Evolutionary conservation across 345 rosid species (phyloP), one percentile per base, ranked within the genome.

Genomic region (Eucalyptus virginea): DNA sequence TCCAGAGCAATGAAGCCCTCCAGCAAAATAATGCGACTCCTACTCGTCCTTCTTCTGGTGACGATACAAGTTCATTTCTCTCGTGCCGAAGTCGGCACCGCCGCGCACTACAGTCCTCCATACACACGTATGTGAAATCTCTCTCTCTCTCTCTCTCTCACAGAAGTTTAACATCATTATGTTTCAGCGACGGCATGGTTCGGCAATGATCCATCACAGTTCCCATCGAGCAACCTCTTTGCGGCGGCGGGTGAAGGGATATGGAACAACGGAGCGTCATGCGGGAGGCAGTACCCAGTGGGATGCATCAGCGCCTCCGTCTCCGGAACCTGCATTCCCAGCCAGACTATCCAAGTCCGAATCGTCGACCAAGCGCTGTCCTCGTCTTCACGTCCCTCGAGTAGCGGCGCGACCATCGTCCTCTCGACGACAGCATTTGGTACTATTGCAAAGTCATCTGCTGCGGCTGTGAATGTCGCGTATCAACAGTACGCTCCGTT

Each of bases 211-310:
- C 45, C 24, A 4, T 80, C 95, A 5, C 91, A 91, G 65, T 94
- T 94, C 67, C 97, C 97, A 5, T 28, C 94, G 13, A 90, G 80
- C 93, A 92, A 92, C 87, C 72, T 92, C 81, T 95, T 95, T 47
- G 97, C 90, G n/a, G 95, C 95, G 8, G 96, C 94, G 3, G 93
- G 96, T 2, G 95, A 93, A 7, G 94, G 95, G 52, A 34, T 95
- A 88, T 95, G 97, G 97, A 95, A 95, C 88, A 94, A 93, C 51
- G 97, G 97, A 1, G 96, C 95, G 6, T 87, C 94, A 6, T 95
- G 97, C 21, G 97, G 96, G 86, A 88, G 95, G 90, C 91, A 89
- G 32, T 95, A 95, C 65, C 9, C 88, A 67, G 94, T 95, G n/a
- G 86, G 95, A 28, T 95, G 97, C 91, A 91, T 94, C 23, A 95